Percentiles rank a stretch among this genome's conserved stretches.
phyloP scores from a whole-genome alignment of 345 rosid genomes.

The Euphorbia tirucalli region DNA sequence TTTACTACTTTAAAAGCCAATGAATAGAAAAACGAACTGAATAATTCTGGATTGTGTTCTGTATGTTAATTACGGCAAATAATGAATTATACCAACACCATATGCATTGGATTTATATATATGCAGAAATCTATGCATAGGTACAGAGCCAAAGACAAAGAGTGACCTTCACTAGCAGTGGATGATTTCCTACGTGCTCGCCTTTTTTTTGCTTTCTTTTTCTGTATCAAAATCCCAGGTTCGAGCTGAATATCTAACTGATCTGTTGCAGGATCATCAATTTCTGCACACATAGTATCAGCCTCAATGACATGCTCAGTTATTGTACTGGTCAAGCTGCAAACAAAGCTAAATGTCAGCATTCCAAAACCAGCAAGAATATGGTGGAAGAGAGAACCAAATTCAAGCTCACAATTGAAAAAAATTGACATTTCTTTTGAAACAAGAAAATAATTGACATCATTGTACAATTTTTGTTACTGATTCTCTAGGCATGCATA shows the following conservation, averaged over 20 bases:
- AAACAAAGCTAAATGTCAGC: slow-evolving; percentile 27
- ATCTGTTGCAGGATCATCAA: slow-evolving; percentile 27
- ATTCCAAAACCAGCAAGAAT: slow-evolving; percentile 5
- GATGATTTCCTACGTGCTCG: slow-evolving; percentile 33
- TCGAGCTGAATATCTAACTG: slow-evolving; percentile 24
- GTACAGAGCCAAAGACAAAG: slow-evolving; percentile 5
- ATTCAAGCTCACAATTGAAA: background rate
- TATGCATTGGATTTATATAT: background rate
- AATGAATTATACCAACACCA: background rate
- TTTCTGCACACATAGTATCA: slow-evolving; percentile 24
- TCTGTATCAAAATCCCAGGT: slow-evolving; percentile 29
- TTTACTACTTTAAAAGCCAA: background rate
- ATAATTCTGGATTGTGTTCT: background rate
- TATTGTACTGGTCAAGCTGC: slow-evolving; percentile 39
- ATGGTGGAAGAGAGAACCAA: background rate
- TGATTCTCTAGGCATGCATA: background rate
- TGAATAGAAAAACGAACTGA: background rate
- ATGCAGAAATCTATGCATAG: background rate
- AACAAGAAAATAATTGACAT: too few relatives aligned
- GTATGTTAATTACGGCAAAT: background rate
- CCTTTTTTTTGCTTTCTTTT: slow-evolving; percentile 52
- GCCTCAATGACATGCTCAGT: slow-evolving; percentile 29
- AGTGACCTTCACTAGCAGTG: slow-evolving; percentile 41
- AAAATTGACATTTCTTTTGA: too few relatives aligned
- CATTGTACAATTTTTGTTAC: slow-evolving; percentile 6